Percentiles rank a stretch among this genome's conserved stretches.
These are phyloP conservation scores for Saccharomycopsis phalli DNA, from an alignment of 1,139 yeast genomes.

Conservation along the genomic window DNA sequence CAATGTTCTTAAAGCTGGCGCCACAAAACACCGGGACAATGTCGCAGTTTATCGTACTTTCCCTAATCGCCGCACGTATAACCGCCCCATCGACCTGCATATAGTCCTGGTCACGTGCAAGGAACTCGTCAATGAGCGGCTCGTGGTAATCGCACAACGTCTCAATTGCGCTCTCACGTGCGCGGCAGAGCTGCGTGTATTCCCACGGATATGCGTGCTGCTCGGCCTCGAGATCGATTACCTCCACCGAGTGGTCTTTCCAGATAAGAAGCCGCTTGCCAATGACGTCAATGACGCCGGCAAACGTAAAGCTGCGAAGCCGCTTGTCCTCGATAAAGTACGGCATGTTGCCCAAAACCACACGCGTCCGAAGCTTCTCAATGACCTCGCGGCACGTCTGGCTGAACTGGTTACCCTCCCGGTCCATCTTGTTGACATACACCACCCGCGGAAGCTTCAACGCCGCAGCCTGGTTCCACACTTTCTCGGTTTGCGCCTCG, in stretches of 20 bases:
- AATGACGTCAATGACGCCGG: slow-evolving; percentile 79
- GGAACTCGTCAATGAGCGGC: slow-evolving; percentile 59
- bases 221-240: slow-evolving; percentile 34
- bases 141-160: slow-evolving; percentile 81
- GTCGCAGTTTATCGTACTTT: slow-evolving; percentile 47
- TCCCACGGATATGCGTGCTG: slow-evolving; percentile 30
- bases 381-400: slow-evolving; percentile 82
- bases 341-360: slow-evolving; percentile 74
- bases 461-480: slow-evolving; percentile 79
- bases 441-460: slow-evolving; percentile 65
- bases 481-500: slow-evolving; percentile 96
- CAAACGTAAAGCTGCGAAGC: slow-evolving; percentile 40
- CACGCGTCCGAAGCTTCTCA: slow-evolving; percentile 65
- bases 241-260: slow-evolving; percentile 45
- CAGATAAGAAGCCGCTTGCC: slow-evolving; percentile 59
- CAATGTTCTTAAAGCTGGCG: slow-evolving; percentile 84
- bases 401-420: slow-evolving; percentile 92
- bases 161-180: slow-evolving; percentile 74
- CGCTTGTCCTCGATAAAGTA: slow-evolving; percentile 38
- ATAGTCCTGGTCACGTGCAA: slow-evolving; percentile 65
- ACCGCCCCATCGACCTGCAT: slow-evolving; percentile 46
- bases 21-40: slow-evolving; percentile 86
- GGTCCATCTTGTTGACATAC: slow-evolving; percentile 90
- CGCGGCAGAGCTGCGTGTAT: slow-evolving; percentile 41
- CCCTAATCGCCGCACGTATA: slow-evolving; percentile 50